A percentile compares a stretch with the other conserved stretches of the same genome.
These are phyloP conservation scores for Blastosporella zonata DNA, from an alignment of 1,284 basidiomycete genomes.

Conservation along the genomic window DNA sequence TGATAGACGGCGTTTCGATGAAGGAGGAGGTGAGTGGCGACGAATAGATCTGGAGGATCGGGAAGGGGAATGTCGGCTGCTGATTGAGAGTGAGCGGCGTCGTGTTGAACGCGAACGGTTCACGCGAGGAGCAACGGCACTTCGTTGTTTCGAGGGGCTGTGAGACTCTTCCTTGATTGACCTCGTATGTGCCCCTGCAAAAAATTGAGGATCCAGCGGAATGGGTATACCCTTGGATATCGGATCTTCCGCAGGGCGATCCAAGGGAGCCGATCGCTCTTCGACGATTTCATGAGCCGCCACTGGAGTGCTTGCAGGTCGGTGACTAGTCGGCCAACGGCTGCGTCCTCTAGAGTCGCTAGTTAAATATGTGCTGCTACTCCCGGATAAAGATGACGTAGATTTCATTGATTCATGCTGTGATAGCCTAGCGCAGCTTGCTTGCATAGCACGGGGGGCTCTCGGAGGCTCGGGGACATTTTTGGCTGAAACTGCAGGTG, in stretches of 20 bases:
- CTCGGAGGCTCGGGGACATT: conserved; percentile 5
- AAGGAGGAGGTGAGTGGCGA: not conserved
- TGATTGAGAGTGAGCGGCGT: conserved; percentile 1
- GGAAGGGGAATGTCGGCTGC: not conserved
- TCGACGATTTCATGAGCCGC: not conserved
- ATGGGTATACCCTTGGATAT: conserved; percentile 10
- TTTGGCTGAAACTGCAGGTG: not conserved
- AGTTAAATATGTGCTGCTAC: not conserved
- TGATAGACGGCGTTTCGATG: not conserved
- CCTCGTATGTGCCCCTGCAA: conserved; percentile 4
- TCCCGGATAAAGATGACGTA: not conserved
- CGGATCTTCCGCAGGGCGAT: not conserved
- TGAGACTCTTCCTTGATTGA: conserved; percentile 3
- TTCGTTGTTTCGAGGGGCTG: conserved; percentile 1
- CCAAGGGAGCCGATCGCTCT: not conserved
- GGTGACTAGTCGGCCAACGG: not conserved
- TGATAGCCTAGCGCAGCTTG: not conserved
- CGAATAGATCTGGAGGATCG: not conserved
- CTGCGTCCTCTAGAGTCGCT: not conserved
- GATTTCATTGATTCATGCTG: not conserved
- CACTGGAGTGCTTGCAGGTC: not conserved
- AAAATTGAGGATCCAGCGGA: conserved; percentile 15
- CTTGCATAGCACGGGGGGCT: conserved; percentile 18
- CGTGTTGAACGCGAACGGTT: conserved; percentile 9
- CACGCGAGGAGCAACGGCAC: not conserved